Conservation (phyloP, 2,329 filamentous ascomycete genomes). For the Sarocladium kiliense region DNA sequence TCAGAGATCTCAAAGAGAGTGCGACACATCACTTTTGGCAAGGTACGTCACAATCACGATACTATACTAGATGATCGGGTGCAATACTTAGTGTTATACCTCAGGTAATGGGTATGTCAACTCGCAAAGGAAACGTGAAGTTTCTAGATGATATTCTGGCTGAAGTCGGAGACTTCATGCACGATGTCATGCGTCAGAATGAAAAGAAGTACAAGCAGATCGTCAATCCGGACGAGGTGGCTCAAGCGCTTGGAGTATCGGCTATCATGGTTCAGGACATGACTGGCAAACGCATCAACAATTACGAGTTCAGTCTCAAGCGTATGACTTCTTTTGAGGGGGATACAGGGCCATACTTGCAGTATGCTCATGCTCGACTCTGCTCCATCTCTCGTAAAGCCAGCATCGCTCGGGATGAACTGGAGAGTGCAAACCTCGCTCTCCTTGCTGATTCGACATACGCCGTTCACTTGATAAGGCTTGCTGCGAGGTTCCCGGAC, state of each 20-base stretch:
- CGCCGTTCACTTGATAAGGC: conserved; percentile 52
- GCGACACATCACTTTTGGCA: conserved; percentile 40
- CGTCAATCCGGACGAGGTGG: conserved; percentile 54
- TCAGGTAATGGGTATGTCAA: conserved; percentile 31
- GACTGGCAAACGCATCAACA: conserved; percentile 52
- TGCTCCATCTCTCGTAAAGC: conserved; percentile 33
- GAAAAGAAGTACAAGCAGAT: conserved; percentile 61
- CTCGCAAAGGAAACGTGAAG: conserved; percentile 42
- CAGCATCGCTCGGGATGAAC: conserved; percentile 10
- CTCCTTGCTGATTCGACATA: conserved; percentile 28
- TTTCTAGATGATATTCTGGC: conserved; percentile 52
- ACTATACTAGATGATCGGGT: too few relatives aligned
- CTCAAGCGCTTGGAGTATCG: conserved; percentile 62
- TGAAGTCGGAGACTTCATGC: conserved; percentile 61
- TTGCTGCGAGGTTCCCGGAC: conserved; percentile 60
- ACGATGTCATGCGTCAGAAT: conserved; percentile 64
- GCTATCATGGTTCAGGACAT: conserved; percentile 72
- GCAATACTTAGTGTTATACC: background rate
- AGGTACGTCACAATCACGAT: conserved; percentile 29
- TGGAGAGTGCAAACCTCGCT: conserved; percentile 13
- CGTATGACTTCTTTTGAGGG: conserved; percentile 70
- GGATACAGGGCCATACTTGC: conserved; percentile 68
- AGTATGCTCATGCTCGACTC: conserved; percentile 64
- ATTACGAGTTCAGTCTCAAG: conserved; percentile 62
- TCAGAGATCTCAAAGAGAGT: conserved; percentile 22